Conservation (phyloP, 2,329 filamentous ascomycete genomes). For the Aspergillus amoenus region DNA sequence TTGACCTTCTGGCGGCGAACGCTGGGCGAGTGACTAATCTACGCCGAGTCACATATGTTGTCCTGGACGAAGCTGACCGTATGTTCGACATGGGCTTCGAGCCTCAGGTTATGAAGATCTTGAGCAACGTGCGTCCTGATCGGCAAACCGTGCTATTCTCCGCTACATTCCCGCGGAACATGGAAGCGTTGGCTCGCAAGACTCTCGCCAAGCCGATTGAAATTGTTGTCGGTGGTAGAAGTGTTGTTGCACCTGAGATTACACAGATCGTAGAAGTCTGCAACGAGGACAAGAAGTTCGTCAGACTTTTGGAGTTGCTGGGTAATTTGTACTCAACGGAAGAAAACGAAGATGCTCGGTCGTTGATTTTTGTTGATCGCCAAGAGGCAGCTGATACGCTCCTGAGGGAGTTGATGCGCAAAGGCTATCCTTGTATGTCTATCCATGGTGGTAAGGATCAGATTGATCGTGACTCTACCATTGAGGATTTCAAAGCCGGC, state of each 20-base stretch:
- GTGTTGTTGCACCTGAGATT: conserved; percentile 68
- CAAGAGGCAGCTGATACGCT: conserved; percentile 86
- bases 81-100: conserved; percentile 99
- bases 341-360: conserved; percentile 83
- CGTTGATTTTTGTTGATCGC: conserved; percentile 86
- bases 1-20: conserved; percentile 91
- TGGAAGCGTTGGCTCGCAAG: conserved; percentile 88
- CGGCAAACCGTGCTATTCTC: conserved; percentile 95
- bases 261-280: conserved; percentile 89
- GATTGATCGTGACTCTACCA: conserved; percentile 86
- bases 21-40: conserved; percentile 92
- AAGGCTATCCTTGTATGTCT: conserved; percentile 87
- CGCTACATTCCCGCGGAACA: conserved; percentile 90
- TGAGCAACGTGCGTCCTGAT: conserved; percentile 86
- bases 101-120: conserved; percentile 95
- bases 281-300: conserved; percentile 78
- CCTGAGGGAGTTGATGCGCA: conserved; percentile 74
- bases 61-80: conserved; percentile 93
- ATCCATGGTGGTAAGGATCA: conserved; percentile 95
- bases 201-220: conserved; percentile 82
- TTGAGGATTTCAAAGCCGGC: conserved; percentile 90
- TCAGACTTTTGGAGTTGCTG: conserved; percentile 78
- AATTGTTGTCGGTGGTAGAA: conserved; percentile 87
- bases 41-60: conserved; percentile 84
- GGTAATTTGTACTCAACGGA: conserved; percentile 74